Evolutionary conservation across 441 rosid genomes (phyloP).

Genomic region (Erodium texanum): DNA sequence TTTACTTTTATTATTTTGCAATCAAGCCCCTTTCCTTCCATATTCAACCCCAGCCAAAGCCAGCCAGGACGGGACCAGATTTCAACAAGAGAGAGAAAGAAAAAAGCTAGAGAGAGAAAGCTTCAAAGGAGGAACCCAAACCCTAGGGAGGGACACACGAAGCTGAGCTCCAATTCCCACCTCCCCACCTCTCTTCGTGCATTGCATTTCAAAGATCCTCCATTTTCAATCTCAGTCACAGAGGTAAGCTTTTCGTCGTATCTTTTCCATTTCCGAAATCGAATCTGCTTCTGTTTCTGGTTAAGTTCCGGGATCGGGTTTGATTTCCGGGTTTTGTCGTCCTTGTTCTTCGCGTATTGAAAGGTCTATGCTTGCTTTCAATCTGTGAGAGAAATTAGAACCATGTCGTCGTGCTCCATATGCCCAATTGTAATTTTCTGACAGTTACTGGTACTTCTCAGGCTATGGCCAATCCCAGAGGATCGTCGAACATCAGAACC

Average conservation of each 20-base stretch:
- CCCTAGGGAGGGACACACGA: slow-evolving; percentile 15
- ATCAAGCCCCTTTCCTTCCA: slow-evolving; percentile 15
- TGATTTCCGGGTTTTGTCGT: neutral
- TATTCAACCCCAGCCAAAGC: slow-evolving; percentile 10
- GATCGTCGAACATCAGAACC: slow-evolving; percentile 58
- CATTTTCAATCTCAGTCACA: slow-evolving; percentile 19
- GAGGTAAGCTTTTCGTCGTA: slow-evolving; percentile 15
- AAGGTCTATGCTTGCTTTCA: neutral
- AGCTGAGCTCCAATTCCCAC: slow-evolving; percentile 12
- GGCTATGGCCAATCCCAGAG: slow-evolving; percentile 73
- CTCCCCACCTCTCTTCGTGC: slow-evolving; percentile 8
- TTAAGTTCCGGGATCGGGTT: neutral
- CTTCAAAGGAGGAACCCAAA: slow-evolving; percentile 8
- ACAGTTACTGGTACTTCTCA: slow-evolving; percentile 28
- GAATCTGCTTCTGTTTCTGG: slow-evolving; percentile 18
- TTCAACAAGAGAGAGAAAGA: slow-evolving; percentile 8
- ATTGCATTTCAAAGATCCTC: slow-evolving; percentile 37
- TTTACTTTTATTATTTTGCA: slow-evolving; percentile 3
- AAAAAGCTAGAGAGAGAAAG: slow-evolving; percentile 7
- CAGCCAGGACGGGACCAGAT: slow-evolving; percentile 4
- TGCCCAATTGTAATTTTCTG: neutral
- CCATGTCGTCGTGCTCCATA: neutral
- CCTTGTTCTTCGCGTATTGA: neutral
- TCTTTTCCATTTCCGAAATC: neutral
- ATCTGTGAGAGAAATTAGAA: neutral